A percentile compares a stretch with the other conserved stretches of the same genome.
Evolutionary conservation across 2,329 filamentous ascomycete species (phyloP).

Genomic region (Pyrenophora graminea): DNA sequence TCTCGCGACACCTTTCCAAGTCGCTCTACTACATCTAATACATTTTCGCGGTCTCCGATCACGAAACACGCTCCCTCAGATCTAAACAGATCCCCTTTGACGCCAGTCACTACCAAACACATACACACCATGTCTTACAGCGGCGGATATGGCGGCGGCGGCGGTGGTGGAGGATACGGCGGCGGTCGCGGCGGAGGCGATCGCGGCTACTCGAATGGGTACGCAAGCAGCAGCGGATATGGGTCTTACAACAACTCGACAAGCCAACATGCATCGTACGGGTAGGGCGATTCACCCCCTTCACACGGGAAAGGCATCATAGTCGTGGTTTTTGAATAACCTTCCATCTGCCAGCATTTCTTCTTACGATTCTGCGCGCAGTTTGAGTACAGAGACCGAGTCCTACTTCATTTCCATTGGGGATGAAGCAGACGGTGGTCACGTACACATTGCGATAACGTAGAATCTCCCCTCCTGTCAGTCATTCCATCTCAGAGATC

Average conservation of each 20-base stretch:
- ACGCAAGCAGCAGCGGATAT: constrained; percentile 51
- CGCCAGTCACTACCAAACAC: constrained; percentile 41
- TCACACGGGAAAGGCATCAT: constrained; percentile 47
- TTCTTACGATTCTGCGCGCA: constrained; percentile 38
- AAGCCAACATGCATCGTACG: constrained; percentile 51
- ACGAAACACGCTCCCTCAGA: constrained; percentile 28
- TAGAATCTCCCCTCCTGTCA: constrained; percentile 33
- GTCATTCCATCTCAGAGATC: constrained; percentile 3
- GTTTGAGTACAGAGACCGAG: constrained; percentile 29
- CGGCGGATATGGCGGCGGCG: constrained; percentile 53
- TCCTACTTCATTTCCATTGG: constrained; percentile 23
- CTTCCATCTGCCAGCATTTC: constrained; percentile 37
- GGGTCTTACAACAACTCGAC: constrained; percentile 52
- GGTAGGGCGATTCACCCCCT: constrained; percentile 48
- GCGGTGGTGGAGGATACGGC: constrained; percentile 51
- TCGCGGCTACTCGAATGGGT: constrained; percentile 60
- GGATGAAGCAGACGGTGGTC: constrained; percentile 25
- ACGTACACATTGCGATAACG: constrained; percentile 37
- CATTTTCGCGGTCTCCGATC: constrained; percentile 17
- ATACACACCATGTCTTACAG: constrained; percentile 70
- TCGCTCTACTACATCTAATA: constrained; percentile 30
- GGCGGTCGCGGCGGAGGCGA: constrained; percentile 52
- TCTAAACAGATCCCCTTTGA: constrained; percentile 25
- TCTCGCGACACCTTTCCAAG: constrained; percentile 29
- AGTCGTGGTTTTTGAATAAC: constrained; percentile 40